Base-by-base conservation (phyloP, 257 asterid species). In the Leptodermis oblonga region DNA sequence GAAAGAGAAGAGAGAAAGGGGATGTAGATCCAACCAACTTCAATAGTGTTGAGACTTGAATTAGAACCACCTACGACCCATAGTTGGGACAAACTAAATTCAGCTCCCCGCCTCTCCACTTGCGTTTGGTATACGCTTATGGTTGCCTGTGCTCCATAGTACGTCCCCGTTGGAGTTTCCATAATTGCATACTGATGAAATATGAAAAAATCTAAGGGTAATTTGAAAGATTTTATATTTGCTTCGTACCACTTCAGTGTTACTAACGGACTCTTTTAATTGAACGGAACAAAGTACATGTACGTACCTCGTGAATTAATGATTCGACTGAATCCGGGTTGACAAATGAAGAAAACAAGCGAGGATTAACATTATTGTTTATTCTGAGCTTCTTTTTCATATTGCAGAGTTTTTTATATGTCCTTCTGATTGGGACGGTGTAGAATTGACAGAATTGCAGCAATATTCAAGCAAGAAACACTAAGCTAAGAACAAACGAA, bases 401-500 rank as follows among this genome's bases (percentile, higher is more conserved):
- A 15, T 18, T 70, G 2, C 85, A 77, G 59, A 56, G 79, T 82
- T 59, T n/a, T 8, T 76, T 22, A 9, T 33, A 23, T 30, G 96
- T 91, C 75, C 94, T 82, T 59, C 65, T 59, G 4, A 59, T 13
- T 5, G 97, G 94, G 56, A 90, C 78, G 37, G 61, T 54, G n/a
- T n/a, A n/a, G n/a, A n/a, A n/a, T n/a, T n/a, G n/a, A n/a, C n/a
- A n/a, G n/a, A n/a, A n/a, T n/a, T n/a, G n/a, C n/a, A n/a, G n/a
- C n/a, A n/a, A n/a, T n/a, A n/a, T n/a, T n/a, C n/a, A n/a, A n/a
- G n/a, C n/a, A n/a, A n/a, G n/a, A n/a, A n/a, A n/a, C n/a, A n/a
- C 96, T 86, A 49, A n/a, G 94, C 94, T 76, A 90, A 81, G 63
- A 18, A 23, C n/a, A n/a, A n/a, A n/a, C n/a, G n/a, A n/a, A n/a